Percentiles rank a stretch among this genome's conserved stretches.
These are phyloP conservation scores for Amesomyces nigricolor DNA, from an alignment of 2,329 filamentous ascomycete genomes.

Conservation along the genomic window DNA sequence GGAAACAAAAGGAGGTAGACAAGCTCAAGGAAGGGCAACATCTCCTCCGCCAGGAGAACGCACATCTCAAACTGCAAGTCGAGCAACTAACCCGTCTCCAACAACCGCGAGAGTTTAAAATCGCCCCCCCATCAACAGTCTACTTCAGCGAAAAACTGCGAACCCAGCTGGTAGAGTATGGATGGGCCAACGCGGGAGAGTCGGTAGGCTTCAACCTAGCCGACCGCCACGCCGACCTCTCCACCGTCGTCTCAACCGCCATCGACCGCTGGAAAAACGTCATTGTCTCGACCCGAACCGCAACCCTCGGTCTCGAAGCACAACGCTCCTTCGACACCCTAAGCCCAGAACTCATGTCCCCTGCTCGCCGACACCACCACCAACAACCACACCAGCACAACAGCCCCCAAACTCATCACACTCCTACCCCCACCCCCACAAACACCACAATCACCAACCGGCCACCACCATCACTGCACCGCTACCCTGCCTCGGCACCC, in stretches of 20 bases:
- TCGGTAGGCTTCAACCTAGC: constrained; percentile 44
- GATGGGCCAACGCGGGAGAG: constrained; percentile 34
- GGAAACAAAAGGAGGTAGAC: constrained; percentile 51
- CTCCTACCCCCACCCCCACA: too few relatives aligned
- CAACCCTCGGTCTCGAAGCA: constrained; percentile 41
- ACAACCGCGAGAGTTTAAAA: constrained; percentile 54
- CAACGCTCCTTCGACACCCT: constrained; percentile 43
- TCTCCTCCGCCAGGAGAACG: constrained; percentile 50
- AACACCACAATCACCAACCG: constrained; percentile 16
- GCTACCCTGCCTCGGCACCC: constrained; percentile 2
- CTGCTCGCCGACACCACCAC: background rate
- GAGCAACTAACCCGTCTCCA: constrained; percentile 54
- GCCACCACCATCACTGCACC: background rate
- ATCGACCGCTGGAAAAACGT: constrained; percentile 60
- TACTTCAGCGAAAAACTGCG: constrained; percentile 47
- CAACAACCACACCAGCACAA: constrained; percentile 6
- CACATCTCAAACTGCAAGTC: constrained; percentile 52
- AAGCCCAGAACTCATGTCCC: background rate
- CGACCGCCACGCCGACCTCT: constrained; percentile 49
- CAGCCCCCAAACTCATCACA: constrained; percentile 19
- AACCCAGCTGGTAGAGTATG: constrained; percentile 42
- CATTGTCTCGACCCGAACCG: constrained; percentile 45
- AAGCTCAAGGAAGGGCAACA: constrained; percentile 47
- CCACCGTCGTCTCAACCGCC: constrained; percentile 45
- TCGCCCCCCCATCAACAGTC: constrained; percentile 47